phyloP scores from a whole-genome alignment of 768 basidiomycete species.

The Pleurotus cornucopiae region DNA sequence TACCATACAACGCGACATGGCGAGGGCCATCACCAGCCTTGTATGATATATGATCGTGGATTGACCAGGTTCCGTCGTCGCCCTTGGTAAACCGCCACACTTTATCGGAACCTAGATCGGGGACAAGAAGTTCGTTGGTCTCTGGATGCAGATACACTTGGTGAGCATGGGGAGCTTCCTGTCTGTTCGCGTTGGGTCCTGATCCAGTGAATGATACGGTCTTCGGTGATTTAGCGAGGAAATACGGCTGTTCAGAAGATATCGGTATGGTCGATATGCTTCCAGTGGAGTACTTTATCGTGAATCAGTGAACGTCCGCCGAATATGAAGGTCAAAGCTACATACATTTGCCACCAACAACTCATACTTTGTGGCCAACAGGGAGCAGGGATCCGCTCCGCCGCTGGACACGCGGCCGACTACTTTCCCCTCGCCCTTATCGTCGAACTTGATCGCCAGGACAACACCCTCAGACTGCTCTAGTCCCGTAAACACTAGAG shows the following conservation, averaged over 20 bases:
- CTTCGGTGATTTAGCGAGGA: constrained; percentile 28
- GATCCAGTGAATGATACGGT: constrained; percentile 43
- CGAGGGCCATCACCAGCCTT: constrained; percentile 65
- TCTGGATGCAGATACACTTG: constrained; percentile 52
- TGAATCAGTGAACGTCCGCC: neutral
- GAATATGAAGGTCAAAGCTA: constrained; percentile 12
- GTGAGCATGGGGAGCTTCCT: constrained; percentile 75
- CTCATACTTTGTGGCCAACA: constrained; percentile 53
- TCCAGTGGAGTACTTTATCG: constrained; percentile 66
- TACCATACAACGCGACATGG: constrained; percentile 63
- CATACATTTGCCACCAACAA: constrained; percentile 72
- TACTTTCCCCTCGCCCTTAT: constrained; percentile 47
- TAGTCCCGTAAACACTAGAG: constrained; percentile 61
- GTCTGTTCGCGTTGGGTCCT: constrained; percentile 65
- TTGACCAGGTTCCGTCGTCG: constrained; percentile 40
- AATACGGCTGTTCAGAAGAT: constrained; percentile 40
- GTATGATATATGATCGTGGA: constrained; percentile 43
- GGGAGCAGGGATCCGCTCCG: constrained; percentile 61
- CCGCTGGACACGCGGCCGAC: constrained; percentile 47
- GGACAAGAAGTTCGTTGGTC: constrained; percentile 58
- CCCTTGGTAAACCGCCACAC: constrained; percentile 52
- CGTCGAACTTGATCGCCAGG: constrained; percentile 53
- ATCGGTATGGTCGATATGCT: constrained; percentile 54
- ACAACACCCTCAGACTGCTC: constrained; percentile 67
- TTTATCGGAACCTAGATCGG: constrained; percentile 74